Percentiles rank a stretch among this genome's conserved stretches.
Evolutionary conservation across 768 basidiomycete genomes (phyloP).

Genomic region (Rhodotorula paludigena): DNA sequence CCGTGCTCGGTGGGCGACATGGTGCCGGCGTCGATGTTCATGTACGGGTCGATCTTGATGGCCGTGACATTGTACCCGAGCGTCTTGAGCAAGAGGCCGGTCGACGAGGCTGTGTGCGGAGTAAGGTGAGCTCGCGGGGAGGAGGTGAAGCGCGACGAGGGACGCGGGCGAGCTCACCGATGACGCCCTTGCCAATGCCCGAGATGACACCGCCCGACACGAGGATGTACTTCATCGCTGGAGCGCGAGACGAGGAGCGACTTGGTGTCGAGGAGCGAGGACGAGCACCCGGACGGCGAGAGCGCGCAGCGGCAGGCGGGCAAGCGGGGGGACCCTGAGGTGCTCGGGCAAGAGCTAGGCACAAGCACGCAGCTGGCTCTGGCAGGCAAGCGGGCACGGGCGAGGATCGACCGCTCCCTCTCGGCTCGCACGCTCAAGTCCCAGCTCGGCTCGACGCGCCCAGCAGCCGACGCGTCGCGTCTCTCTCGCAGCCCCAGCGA

Average conservation of each 20-base stretch:
- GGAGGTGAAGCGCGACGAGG: neutral
- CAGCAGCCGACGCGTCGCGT: too few species aligned
- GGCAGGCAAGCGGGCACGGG: too few species aligned
- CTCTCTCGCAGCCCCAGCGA: too few species aligned
- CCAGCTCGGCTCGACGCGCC: too few species aligned
- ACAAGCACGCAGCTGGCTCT: too few species aligned
- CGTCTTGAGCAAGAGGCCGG: constrained; percentile 89
- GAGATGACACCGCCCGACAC: constrained; percentile 97
- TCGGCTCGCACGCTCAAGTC: too few species aligned
- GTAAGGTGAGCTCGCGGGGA: neutral
- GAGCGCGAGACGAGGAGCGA: constrained; percentile 43
- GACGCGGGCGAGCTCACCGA: constrained; percentile 58
- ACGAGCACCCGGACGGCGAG: neutral
- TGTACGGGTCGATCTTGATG: constrained; percentile 99
- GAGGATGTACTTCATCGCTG: constrained; percentile 79
- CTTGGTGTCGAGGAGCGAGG: neutral
- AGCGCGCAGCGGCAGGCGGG: neutral
- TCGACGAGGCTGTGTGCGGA: constrained; percentile 72
- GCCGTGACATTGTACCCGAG: constrained; percentile 93
- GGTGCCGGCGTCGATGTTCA: constrained; percentile 99
- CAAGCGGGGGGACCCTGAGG: too few species aligned
- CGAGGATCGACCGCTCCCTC: too few species aligned
- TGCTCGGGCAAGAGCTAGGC: too few species aligned
- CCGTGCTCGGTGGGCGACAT: constrained; percentile 99
- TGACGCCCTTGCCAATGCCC: constrained; percentile 98